Evolutionary conservation across 257 asterid species (phyloP), one percentile per base, ranked within the genome.

Genomic region (Solanum sparsipilum): DNA sequence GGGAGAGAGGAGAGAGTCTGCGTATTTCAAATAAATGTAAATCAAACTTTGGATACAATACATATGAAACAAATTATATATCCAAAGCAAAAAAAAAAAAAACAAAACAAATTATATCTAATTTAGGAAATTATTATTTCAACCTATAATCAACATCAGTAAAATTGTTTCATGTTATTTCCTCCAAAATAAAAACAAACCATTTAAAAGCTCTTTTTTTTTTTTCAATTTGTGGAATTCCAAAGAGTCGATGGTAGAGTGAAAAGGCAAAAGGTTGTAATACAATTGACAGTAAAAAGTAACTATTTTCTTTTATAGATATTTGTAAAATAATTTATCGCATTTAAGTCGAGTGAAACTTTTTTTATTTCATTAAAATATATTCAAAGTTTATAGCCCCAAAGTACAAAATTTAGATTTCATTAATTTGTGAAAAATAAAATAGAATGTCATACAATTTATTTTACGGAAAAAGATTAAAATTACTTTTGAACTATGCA

Each of bases 401-500:
- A 70, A 31, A 31, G 13, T 70, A 32, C 5, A 18, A 32, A 72
- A 20, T 34, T 18, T 34, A 9, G 27, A 72, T 5, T 9, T 34
- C 44, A 72, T 32, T 34, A 34, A 72, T 34, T 20, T 18, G 81
- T 34, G 16, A 34, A 72, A 71, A 71, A 63, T 56, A 56, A 56
- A 56, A 56, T 56, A 6, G 11, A 72, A 10, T 34, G 4, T 34
- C 13, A 31, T 16, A 72, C 13, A 16, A 72, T 38, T 34, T 20
- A 20, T 18, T 13, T 72, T 3, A 56, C 4, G 1, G 0, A 56
- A 56, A 56, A 56, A 4, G 0, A 1, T 56, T 10, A 6, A 56
- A 56, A 7, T 20, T 56, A 56, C 2, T 20, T 0, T 16, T 0
- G 0, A 56, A 56, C 1, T 56, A 56, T 18, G 11, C 0, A 1